Conservation (phyloP, 2,329 filamentous ascomycete species). For the Curvularia spicifera region DNA sequence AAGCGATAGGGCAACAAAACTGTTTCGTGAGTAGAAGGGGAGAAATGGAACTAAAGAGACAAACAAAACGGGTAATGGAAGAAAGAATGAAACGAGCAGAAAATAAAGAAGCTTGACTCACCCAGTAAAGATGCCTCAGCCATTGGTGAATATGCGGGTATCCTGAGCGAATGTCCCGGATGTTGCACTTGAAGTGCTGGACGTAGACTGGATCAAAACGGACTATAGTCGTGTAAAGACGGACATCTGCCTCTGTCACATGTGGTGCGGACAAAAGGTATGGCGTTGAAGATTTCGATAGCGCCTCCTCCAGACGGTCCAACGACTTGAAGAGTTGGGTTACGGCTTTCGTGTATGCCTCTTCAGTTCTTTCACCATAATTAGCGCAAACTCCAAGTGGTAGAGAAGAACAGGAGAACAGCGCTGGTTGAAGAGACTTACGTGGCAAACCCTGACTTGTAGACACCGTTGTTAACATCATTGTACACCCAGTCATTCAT, state of each 20-base stretch:
- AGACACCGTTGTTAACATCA: constrained; percentile 60
- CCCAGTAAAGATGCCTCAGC: constrained; percentile 85
- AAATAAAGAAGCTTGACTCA: neutral
- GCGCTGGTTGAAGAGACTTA: constrained; percentile 25
- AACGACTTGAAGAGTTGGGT: constrained; percentile 56
- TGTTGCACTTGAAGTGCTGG: constrained; percentile 76
- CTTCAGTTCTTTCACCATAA: constrained; percentile 48
- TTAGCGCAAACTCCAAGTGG: neutral
- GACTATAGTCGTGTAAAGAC: constrained; percentile 66
- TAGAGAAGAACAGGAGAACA: neutral
- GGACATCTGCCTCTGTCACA: constrained; percentile 58
- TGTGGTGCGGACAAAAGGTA: constrained; percentile 55
- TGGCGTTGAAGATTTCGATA: constrained; percentile 52
- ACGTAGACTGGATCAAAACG: constrained; percentile 64
- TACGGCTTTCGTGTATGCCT: constrained; percentile 57
- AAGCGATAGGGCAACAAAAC: neutral
- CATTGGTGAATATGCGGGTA: constrained; percentile 83
- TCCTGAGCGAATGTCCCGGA: constrained; percentile 81
- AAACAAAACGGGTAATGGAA: neutral
- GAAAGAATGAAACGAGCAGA: neutral
- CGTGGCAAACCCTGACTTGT: constrained; percentile 61
- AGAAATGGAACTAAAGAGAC: neutral
- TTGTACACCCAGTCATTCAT: constrained; percentile 62
- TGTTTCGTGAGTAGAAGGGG: neutral
- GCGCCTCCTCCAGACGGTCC: constrained; percentile 54